phyloP scores from a whole-genome alignment of 106 monocot genomes.

The Apostasia ramifera region DNA sequence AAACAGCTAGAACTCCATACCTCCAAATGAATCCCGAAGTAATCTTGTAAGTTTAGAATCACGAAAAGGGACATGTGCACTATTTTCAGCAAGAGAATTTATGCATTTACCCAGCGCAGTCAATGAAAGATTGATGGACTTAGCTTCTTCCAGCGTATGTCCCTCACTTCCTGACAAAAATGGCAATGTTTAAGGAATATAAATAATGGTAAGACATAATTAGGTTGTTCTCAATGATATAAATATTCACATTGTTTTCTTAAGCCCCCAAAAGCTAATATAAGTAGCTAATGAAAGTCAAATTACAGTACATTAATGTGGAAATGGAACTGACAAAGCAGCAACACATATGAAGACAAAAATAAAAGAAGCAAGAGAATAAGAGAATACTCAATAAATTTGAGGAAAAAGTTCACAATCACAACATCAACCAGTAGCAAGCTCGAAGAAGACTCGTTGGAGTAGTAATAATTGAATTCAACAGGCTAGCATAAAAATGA shows the following conservation, averaged over 20 bases:
- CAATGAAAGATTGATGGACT: constrained; percentile 90
- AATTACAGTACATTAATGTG: too few relatives aligned
- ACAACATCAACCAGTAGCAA: too few relatives aligned
- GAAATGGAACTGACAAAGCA: too few relatives aligned
- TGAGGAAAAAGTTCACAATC: too few relatives aligned
- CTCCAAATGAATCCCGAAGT: constrained; percentile 99
- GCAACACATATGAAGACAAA: too few relatives aligned
- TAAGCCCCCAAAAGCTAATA: not conserved
- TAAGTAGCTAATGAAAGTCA: not conserved
- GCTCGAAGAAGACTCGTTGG: too few relatives aligned
- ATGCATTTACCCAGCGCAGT: constrained; percentile 98
- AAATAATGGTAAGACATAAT: not conserved
- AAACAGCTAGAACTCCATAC: constrained; percentile 24
- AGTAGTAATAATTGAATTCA: too few relatives aligned
- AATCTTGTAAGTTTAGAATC: constrained; percentile 96
- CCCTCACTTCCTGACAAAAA: constrained; percentile 84
- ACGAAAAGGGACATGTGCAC: constrained; percentile 94
- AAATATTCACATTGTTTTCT: not conserved
- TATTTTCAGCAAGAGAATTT: constrained; percentile 94
- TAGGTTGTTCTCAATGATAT: not conserved
- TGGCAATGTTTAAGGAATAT: not conserved
- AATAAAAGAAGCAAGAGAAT: too few relatives aligned
- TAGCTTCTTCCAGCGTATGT: constrained; percentile 94
- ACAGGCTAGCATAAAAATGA: too few relatives aligned
- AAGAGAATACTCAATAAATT: too few relatives aligned